Evolutionary conservation across 2,329 filamentous ascomycete species (phyloP).

Genomic region (Epichloe festucae): DNA sequence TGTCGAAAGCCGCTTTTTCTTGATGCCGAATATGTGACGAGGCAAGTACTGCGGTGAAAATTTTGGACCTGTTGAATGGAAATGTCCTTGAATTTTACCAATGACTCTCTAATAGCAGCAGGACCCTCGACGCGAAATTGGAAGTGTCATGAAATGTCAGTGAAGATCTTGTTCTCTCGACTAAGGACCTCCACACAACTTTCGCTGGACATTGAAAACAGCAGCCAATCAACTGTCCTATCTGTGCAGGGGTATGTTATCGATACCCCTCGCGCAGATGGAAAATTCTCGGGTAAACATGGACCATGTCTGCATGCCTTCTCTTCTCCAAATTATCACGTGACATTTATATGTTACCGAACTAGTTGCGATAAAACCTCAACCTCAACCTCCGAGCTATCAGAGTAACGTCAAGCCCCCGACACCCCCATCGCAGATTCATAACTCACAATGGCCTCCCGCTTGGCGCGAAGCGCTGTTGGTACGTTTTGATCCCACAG

Average conservation of each 20-base stretch:
- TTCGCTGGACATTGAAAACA: conserved; percentile 4
- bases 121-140: not conserved
- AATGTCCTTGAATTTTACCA: too few relatives aligned
- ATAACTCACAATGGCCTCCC: conserved; percentile 83
- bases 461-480: conserved; percentile 88
- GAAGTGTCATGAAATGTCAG: not conserved
- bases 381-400: conserved; percentile 33
- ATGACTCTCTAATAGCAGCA: too few relatives aligned
- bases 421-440: conserved; percentile 41
- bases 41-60: accelerated
- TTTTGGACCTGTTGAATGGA: not conserved
- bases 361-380: conserved; percentile 37
- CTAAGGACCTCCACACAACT: not conserved
- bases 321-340: conserved; percentile 17
- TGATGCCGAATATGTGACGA: not conserved
- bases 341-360: conserved; percentile 25
- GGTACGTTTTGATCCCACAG: conserved; percentile 47
- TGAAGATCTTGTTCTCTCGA: not conserved
- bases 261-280: not conserved
- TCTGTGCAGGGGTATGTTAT: not conserved
- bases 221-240: conserved; percentile 4
- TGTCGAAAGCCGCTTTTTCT: conserved; percentile 7
- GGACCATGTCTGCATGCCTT: not conserved
- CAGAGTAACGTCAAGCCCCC: conserved; percentile 30
- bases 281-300: conserved; percentile 14